These are phyloP conservation scores for Nigrospora oryzae DNA, from an alignment of 2,329 filamentous ascomycete genomes.

Conservation along the genomic window DNA sequence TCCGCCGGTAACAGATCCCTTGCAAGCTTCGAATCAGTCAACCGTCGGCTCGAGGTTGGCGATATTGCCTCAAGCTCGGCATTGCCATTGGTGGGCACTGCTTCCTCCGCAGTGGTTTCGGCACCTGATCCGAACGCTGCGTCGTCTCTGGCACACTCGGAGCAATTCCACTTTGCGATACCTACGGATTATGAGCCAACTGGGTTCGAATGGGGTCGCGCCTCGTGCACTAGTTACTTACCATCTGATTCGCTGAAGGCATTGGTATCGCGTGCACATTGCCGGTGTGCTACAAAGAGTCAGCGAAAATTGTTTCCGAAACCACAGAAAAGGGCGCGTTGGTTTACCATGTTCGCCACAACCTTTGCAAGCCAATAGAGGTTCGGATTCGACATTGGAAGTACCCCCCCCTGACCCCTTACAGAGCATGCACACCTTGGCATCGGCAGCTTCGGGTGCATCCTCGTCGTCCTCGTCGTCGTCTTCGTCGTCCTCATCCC, in stretches of 20 bases:
- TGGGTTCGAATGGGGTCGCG: constrained; percentile 9
- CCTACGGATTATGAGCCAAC: constrained; percentile 19
- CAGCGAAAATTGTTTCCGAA: constrained; percentile 25
- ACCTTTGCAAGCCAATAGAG: constrained; percentile 65
- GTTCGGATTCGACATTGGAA: constrained; percentile 71
- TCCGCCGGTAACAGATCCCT: constrained; percentile 65
- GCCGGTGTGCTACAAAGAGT: constrained; percentile 66
- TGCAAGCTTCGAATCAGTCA: constrained; percentile 57
- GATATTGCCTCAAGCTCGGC: constrained; percentile 22
- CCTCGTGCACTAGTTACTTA: constrained; percentile 30
- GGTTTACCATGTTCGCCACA: constrained; percentile 79
- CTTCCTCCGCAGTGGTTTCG: constrained; percentile 15
- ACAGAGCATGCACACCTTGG: constrained; percentile 60
- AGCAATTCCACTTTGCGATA: constrained; percentile 40
- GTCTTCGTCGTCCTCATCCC: constrained; percentile 12
- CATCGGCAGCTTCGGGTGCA: constrained; percentile 41
- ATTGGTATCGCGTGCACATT: constrained; percentile 72
- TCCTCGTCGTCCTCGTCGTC: constrained; percentile 50
- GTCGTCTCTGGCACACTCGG: constrained; percentile 30
- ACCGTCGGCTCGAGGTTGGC: constrained; percentile 35
- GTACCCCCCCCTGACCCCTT: constrained; percentile 76
- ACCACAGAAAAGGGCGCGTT: constrained; percentile 2
- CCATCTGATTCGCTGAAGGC: constrained; percentile 55
- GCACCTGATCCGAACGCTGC: constrained; percentile 21
- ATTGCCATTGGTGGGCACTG: constrained; percentile 19